phyloP scores from a whole-genome alignment of 2,329 filamentous ascomycete species.

The Penicillium sp. region DNA sequence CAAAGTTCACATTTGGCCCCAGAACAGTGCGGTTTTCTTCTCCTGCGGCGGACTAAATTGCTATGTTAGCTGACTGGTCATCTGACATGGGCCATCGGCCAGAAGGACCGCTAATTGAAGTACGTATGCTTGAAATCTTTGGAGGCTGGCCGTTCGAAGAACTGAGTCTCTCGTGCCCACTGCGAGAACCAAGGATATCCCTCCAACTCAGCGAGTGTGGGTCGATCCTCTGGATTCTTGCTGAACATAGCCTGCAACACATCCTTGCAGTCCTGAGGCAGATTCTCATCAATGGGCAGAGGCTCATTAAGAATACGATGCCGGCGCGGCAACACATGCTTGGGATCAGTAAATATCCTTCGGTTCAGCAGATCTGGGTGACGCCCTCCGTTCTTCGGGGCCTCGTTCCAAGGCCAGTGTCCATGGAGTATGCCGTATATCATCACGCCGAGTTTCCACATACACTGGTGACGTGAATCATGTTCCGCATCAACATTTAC shows the following conservation, averaged over 20 bases:
- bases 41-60: not conserved
- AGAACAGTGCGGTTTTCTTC: not conserved
- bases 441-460: constrained; percentile 34
- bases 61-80: not conserved
- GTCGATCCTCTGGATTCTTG: constrained; percentile 25
- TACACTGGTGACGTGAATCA: constrained; percentile 20
- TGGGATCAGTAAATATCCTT: not conserved
- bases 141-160: constrained; percentile 16
- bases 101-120: not conserved
- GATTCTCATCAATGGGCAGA: constrained; percentile 26
- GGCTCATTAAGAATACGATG: constrained; percentile 30
- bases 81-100: not conserved
- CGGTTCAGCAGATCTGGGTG: constrained; percentile 4
- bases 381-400: constrained; percentile 9
- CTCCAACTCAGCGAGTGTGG: constrained; percentile 25
- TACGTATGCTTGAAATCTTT: constrained; percentile 3
- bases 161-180: constrained; percentile 14
- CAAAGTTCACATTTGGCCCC: not conserved
- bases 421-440: constrained; percentile 37
- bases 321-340: constrained; percentile 16
- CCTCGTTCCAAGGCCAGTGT: constrained; percentile 36
- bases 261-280: constrained; percentile 38
- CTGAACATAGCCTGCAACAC: constrained; percentile 28
- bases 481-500: constrained; percentile 3
- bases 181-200: constrained; percentile 33